Percentiles rank a stretch among this genome's conserved stretches.
Conservation (phyloP, 1,139 yeast genomes). For the Candida buenavistaensis region DNA sequence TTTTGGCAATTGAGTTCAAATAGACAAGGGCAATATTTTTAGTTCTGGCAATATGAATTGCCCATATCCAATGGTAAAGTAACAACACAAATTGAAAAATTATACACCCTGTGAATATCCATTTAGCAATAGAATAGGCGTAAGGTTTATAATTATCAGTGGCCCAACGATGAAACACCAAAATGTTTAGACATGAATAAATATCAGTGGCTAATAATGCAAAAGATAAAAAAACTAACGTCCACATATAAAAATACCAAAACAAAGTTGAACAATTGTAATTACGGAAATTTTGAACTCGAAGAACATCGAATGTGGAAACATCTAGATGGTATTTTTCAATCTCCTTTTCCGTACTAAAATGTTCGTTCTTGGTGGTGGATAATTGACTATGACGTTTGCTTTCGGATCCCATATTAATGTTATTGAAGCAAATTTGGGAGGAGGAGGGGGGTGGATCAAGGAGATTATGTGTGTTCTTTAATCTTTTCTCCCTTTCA, state of each 20-base stretch:
- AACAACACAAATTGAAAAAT: constrained; percentile 66
- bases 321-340: constrained; percentile 37
- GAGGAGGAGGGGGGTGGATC: neutral
- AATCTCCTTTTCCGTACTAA: constrained; percentile 26
- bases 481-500: no score
- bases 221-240: constrained; percentile 51
- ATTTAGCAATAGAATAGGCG: constrained; percentile 60
- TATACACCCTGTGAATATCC: constrained; percentile 85
- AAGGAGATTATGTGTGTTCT: no score
- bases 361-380: constrained; percentile 12
- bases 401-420: constrained; percentile 1
- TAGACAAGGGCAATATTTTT: constrained; percentile 70
- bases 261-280: constrained; percentile 51
- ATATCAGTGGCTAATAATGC: constrained; percentile 71
- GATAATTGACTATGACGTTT: constrained; percentile 3
- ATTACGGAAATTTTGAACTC: constrained; percentile 53
- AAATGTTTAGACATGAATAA: constrained; percentile 73
- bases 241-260: constrained; percentile 54
- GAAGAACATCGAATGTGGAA: constrained; percentile 45
- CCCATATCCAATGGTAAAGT: constrained; percentile 59
- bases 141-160: constrained; percentile 53
- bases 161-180: constrained; percentile 79
- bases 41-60: constrained; percentile 57
- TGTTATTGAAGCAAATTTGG: no score
- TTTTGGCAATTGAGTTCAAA: constrained; percentile 64